phyloP scores from a whole-genome alignment of 768 basidiomycete genomes.

The Gloeophyllum trabeum region DNA sequence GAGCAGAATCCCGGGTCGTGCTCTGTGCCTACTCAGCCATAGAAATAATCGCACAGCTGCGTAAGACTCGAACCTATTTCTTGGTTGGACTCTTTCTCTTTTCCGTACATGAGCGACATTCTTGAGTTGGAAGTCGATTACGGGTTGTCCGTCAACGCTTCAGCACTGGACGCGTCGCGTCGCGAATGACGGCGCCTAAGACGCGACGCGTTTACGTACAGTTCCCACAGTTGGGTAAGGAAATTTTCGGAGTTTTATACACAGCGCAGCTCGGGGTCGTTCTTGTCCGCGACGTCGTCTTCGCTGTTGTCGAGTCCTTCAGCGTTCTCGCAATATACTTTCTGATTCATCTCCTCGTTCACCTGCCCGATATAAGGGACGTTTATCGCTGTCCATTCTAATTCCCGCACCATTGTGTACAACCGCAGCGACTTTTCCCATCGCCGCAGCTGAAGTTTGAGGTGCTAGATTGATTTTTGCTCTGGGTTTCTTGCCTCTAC shows the following conservation, averaged over 20 bases:
- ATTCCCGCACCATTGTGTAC: conserved; percentile 21
- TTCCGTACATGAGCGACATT: conserved; percentile 57
- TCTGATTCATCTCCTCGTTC: too few species aligned
- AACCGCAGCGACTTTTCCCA: conserved; percentile 19
- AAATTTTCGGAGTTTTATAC: neutral
- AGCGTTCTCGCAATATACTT: too few species aligned
- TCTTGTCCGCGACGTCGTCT: too few species aligned
- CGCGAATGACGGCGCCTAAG: too few species aligned
- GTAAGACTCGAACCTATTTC: conserved; percentile 12
- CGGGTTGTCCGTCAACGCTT: neutral
- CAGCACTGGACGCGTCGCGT: conserved; percentile 8
- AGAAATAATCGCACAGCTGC: neutral
- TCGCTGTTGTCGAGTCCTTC: too few species aligned
- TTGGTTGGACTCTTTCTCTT: conserved; percentile 43
- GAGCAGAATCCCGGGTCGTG: conserved; percentile 74
- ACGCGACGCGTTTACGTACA: conserved; percentile 1
- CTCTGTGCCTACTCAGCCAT: conserved; percentile 30
- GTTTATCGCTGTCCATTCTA: neutral
- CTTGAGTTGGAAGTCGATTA: too few species aligned
- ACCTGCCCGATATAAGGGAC: too few species aligned
- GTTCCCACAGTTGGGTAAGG: conserved; percentile 3
- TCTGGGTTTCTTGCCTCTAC: too few species aligned
- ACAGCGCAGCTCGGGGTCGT: too few species aligned
- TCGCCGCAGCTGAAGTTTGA: conserved; percentile 23
- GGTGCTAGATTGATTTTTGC: conserved; percentile 18